A percentile compares a stretch with the other conserved stretches of the same genome.
These are phyloP conservation scores for Prunus padus DNA, from an alignment of 306 rosid genomes.

Conservation along the genomic window DNA sequence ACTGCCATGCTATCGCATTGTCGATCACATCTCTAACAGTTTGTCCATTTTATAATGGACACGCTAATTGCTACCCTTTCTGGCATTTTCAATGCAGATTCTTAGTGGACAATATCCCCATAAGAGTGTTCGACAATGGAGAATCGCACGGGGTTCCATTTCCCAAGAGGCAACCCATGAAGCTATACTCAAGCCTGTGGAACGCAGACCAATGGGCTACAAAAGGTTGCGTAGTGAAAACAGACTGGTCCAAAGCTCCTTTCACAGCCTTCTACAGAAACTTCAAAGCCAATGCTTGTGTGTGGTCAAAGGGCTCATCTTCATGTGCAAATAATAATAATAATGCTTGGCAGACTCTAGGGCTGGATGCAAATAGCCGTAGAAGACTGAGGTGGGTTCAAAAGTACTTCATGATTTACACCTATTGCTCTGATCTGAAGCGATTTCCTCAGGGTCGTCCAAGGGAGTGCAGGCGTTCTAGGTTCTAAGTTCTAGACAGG, in stretches of 20 bases:
- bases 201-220: conserved; percentile 44
- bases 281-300: conserved; percentile 27
- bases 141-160: conserved; percentile 30
- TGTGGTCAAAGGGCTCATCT: conserved; percentile 9
- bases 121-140: conserved; percentile 33
- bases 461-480: conserved; percentile 23
- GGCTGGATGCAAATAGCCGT: conserved; percentile 20
- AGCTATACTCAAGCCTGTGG: conserved; percentile 40
- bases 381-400: conserved; percentile 35
- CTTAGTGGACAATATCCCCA: conserved; percentile 30
- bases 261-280: conserved; percentile 33
- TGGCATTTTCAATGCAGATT: conserved; percentile 10
- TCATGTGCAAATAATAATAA: neutral
- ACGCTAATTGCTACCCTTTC: neutral
- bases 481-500: neutral
- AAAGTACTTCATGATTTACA: conserved; percentile 30
- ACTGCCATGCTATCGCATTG: no score
- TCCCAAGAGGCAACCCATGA: conserved; percentile 36
- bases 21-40: no score
- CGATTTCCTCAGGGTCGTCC: conserved; percentile 35
- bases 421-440: conserved; percentile 30
- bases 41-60: neutral
- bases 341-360: conserved; percentile 22
- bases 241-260: conserved; percentile 43
- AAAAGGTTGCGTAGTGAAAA: conserved; percentile 32